phyloP scores from a whole-genome alignment of 2,329 filamentous ascomycete genomes.

The Talaromyces funiculosus region DNA sequence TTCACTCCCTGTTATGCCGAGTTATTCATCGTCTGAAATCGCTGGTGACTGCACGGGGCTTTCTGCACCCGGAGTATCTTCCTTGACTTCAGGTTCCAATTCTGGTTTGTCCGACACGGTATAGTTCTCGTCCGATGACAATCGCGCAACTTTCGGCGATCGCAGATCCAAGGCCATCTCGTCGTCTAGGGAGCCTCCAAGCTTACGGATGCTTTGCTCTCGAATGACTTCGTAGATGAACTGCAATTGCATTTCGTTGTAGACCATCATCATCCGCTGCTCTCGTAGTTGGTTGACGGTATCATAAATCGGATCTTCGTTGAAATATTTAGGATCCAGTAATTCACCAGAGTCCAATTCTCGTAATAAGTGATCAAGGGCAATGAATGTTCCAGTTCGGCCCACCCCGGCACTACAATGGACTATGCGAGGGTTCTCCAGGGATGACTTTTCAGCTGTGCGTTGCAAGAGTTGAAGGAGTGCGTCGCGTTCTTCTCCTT shows the following conservation, averaged over 20 bases:
- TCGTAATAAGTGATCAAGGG: constrained; percentile 81
- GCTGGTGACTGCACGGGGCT: constrained; percentile 27
- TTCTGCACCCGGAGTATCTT: constrained; percentile 18
- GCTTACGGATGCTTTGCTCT: constrained; percentile 43
- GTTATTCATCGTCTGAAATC: constrained; percentile 28
- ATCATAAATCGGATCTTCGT: constrained; percentile 65
- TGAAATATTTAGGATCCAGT: constrained; percentile 45
- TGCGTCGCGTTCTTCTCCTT: constrained; percentile 47
- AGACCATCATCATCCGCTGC: constrained; percentile 93
- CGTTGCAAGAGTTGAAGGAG: constrained; percentile 48
- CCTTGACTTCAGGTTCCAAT: constrained; percentile 26
- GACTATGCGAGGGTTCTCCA: constrained; percentile 69
- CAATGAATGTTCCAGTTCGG: constrained; percentile 90
- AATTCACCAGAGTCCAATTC: constrained; percentile 73
- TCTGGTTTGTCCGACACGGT: constrained; percentile 30
- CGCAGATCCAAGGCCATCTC: constrained; percentile 21
- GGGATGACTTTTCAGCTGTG: constrained; percentile 40
- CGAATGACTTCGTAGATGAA: constrained; percentile 86
- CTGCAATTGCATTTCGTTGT: constrained; percentile 73
- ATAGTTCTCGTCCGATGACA: constrained; percentile 27
- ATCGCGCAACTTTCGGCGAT: constrained; percentile 32
- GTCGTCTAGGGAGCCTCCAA: constrained; percentile 23
- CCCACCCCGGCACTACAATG: constrained; percentile 92
- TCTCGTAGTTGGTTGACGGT: constrained; percentile 75
- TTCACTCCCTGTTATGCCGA: neutral